Percentiles rank a stretch among this genome's conserved stretches.
Evolutionary conservation across 306 rosid genomes (phyloP).

Genomic region (Coriaria nepalensis): DNA sequence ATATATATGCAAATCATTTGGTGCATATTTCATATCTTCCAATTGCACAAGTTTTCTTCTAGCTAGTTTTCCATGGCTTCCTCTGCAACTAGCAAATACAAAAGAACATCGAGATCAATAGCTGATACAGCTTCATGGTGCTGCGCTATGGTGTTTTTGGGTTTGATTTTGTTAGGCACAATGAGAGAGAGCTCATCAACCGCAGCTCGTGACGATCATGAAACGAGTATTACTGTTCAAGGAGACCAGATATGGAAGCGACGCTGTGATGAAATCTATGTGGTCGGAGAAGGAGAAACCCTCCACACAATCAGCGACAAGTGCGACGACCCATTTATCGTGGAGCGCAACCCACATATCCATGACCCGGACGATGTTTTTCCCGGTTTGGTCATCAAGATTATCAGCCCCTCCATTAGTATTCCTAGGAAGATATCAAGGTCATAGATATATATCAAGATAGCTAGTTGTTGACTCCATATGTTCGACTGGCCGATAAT

Average conservation of each 20-base stretch:
- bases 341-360: constrained; percentile 78
- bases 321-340: constrained; percentile 68
- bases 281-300: constrained; percentile 68
- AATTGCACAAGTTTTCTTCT: no score
- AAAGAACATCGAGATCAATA: neutral
- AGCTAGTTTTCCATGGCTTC: no score
- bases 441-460: no score
- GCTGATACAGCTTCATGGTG: constrained; percentile 37
- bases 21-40: no score
- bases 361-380: constrained; percentile 81
- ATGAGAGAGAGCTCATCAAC: constrained; percentile 2
- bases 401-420: constrained; percentile 8
- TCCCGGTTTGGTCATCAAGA: constrained; percentile 77
- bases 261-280: constrained; percentile 29
- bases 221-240: no score
- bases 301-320: constrained; percentile 70
- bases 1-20: no score
- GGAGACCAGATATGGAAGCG: neutral
- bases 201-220: no score
- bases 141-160: constrained; percentile 22
- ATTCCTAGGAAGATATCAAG: no score
- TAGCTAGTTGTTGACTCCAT: no score
- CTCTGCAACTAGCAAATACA: no score
- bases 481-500: no score
- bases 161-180: constrained; percentile 16